Conservation (phyloP, 225 moss, liverwort and hornwort genomes). For the Lunularia cruciata region DNA sequence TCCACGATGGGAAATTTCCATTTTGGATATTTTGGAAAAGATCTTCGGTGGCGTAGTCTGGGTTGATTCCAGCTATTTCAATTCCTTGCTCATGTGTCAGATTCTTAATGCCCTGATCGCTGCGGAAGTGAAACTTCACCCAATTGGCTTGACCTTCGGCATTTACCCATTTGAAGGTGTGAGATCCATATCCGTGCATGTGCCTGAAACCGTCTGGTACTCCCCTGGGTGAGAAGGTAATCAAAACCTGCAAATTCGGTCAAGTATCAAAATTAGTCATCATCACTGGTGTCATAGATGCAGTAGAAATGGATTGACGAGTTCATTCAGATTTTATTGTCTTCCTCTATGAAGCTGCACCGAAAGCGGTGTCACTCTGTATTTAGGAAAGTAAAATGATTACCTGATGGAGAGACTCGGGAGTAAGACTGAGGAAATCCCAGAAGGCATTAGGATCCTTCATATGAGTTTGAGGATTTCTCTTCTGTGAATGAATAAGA, state of each 20-base stretch:
- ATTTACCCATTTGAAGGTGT: conserved; percentile 75
- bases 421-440: conserved; percentile 89
- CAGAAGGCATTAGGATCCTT: conserved; percentile 82
- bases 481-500: conserved; percentile 85
- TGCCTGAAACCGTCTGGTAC: conserved; percentile 70
- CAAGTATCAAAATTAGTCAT: too few relatives aligned
- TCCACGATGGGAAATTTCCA: conserved; percentile 84
- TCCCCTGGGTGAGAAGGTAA: conserved; percentile 76
- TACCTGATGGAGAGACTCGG: conserved; percentile 86
- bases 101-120: conserved; percentile 65
- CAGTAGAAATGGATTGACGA: too few relatives aligned
- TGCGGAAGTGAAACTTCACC: conserved; percentile 52
- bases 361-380: too few relatives aligned
- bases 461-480: conserved; percentile 87
- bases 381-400: too few relatives aligned
- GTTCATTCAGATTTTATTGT: too few relatives aligned
- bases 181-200: conserved; percentile 79
- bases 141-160: conserved; percentile 59
- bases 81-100: conserved; percentile 67
- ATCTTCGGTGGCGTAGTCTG: conserved; percentile 76
- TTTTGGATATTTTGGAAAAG: conserved; percentile 73
- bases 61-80: conserved; percentile 75
- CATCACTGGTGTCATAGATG: too few relatives aligned
- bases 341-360: too few relatives aligned
- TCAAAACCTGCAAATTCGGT: conserved; percentile 54